phyloP scores from a whole-genome alignment of 495 filamentous ascomycete genomes.

The Penicillium salamii region DNA sequence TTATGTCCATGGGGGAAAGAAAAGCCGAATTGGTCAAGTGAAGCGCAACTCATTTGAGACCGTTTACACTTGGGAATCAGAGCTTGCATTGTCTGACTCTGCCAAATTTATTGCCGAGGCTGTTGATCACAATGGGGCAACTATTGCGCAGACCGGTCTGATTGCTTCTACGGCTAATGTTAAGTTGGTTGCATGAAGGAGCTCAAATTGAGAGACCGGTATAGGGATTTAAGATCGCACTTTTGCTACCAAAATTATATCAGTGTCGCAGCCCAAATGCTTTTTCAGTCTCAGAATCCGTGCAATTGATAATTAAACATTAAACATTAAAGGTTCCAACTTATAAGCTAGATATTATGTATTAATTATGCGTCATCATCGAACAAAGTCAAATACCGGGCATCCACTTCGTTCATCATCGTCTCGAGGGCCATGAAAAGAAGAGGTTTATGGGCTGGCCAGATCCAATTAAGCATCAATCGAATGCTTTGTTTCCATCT shows the following conservation, averaged over 20 bases:
- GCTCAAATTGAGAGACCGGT: too few relatives aligned
- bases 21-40: not conserved
- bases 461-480: slow-evolving; percentile 8
- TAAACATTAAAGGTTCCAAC: too few relatives aligned
- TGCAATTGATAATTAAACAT: not conserved
- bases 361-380: not conserved
- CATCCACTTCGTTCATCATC: not conserved
- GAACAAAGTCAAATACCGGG: not conserved
- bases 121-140: not conserved
- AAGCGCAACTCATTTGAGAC: not conserved
- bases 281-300: too few relatives aligned
- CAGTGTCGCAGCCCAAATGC: too few relatives aligned
- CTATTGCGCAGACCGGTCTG: not conserved
- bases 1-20: not conserved
- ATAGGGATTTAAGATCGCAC: too few relatives aligned
- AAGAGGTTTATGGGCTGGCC: too few relatives aligned
- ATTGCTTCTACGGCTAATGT: not conserved
- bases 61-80: not conserved
- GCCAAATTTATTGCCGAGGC: not conserved
- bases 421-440: too few relatives aligned
- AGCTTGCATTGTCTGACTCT: not conserved
- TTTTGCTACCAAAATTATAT: too few relatives aligned
- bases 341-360: not conserved
- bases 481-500: not conserved
- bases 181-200: not conserved